Percentiles rank a stretch among this genome's conserved stretches.
Conservation (phyloP, 2,329 filamentous ascomycete genomes). For the Stachybotrys chartarum region DNA sequence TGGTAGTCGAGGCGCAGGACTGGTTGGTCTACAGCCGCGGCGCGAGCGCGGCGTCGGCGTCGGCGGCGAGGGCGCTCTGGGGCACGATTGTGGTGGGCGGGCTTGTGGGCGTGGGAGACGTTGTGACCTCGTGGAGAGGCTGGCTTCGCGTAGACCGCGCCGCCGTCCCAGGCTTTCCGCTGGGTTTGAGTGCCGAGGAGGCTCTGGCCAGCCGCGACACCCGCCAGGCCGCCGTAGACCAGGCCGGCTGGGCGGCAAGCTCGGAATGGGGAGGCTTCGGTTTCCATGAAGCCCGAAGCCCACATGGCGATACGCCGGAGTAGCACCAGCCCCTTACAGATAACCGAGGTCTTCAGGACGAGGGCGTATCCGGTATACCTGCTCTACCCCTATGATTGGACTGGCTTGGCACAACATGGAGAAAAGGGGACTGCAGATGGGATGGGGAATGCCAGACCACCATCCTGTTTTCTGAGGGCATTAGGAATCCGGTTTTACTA, state of each 20-base stretch:
- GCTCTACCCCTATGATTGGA: no score
- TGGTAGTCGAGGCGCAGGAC: slow-evolving; percentile 32
- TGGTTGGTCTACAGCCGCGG: slow-evolving; percentile 42
- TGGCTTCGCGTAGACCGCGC: slow-evolving; percentile 46
- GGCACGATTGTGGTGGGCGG: slow-evolving; percentile 48
- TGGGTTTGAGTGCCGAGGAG: slow-evolving; percentile 34
- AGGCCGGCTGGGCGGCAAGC: slow-evolving; percentile 36
- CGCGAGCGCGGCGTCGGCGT: slow-evolving; percentile 23
- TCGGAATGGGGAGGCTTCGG: slow-evolving; percentile 44
- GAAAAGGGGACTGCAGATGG: no score
- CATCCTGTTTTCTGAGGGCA: no score
- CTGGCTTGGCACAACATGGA: no score
- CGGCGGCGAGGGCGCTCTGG: slow-evolving; percentile 45
- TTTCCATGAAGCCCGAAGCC: slow-evolving; percentile 21
- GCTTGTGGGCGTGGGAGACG: slow-evolving; percentile 19
- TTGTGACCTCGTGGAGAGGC: slow-evolving; percentile 32
- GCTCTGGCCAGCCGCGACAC: slow-evolving; percentile 32
- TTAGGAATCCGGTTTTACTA: no score
- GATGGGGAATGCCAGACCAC: no score
- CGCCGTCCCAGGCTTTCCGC: slow-evolving; percentile 29
- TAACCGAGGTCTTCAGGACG: no score
- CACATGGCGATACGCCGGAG: no score
- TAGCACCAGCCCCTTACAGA: no score
- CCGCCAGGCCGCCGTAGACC: slow-evolving; percentile 32
- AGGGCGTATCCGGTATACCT: no score